Evolutionary conservation across 257 asterid species (phyloP), one percentile per base, ranked within the genome.

Genomic region (Solanum dulcamara): DNA sequence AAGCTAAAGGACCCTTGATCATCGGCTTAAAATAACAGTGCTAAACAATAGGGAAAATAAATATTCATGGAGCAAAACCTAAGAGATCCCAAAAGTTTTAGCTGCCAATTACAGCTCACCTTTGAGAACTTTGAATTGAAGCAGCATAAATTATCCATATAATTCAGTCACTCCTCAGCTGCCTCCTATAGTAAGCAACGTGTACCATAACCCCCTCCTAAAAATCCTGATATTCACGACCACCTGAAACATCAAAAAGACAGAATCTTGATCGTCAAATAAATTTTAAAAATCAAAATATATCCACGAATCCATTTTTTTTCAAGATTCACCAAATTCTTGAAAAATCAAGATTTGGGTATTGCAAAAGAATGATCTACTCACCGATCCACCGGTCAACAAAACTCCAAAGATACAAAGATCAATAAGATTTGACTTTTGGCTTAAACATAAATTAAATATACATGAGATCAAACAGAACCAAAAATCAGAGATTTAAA

Each of bases 101-200:
- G 70, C 48, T 24, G 70, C 70, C 35, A 40, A 48, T 40, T 38
- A 87, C 88, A 88, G 81, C 85, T 86, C 88, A 93, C 98, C 94
- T 88, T 90, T n/a, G 95, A 90, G 86, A 74, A 77, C 26, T n/a
- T 30, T 14, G 86, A 67, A 48, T 84, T 91, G 93, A 91, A 95
- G 90, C 97, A 95, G 93, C 97, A 93, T 10, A 93, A 85, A 85
- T 81, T 90, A 88, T 89, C 95, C 98, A 95, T 93, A 32, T 88
- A 81, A 87, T 85, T 85, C 86, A 89, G 48, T 85, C 81, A 84
- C 85, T 79, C 84, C 87, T 89, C 91, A 90, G 72, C 74, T 83
- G 80, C 82, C 87, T 84, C 89, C 89, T 62, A 89, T 85, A 84
- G 91, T 86, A 90, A 88, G 74, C 90, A 92, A 88, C 94, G 90